These are phyloP conservation scores for Pugionium dolabratum DNA, from an alignment of 345 rosid genomes.

Conservation along the genomic window DNA sequence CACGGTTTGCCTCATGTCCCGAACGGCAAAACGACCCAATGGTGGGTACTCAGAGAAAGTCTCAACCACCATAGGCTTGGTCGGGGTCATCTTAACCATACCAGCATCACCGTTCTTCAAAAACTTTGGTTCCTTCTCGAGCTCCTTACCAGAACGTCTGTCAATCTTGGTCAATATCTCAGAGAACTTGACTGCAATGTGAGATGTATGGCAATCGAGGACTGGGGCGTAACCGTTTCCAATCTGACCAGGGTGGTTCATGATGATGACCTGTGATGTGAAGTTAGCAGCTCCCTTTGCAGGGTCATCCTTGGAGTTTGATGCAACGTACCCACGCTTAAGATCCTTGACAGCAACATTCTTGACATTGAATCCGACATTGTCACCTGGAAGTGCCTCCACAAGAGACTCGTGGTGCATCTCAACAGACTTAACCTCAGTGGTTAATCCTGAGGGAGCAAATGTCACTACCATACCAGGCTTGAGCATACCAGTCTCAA, in stretches of 20 bases:
- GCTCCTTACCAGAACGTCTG: no score
- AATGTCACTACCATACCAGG: not conserved
- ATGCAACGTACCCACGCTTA: slow-evolving; percentile 70
- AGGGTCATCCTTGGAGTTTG: slow-evolving; percentile 17
- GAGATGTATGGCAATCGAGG: no score
- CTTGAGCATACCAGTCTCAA: not conserved
- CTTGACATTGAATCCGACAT: slow-evolving; percentile 60
- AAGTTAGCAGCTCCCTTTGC: not conserved
- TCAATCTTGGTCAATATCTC: no score
- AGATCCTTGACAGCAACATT: slow-evolving; percentile 80
- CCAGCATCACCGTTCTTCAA: slow-evolving; percentile 76
- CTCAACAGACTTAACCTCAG: not conserved
- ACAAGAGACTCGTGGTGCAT: not conserved
- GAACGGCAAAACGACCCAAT: slow-evolving; percentile 83
- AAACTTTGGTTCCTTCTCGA: slow-evolving; percentile 43
- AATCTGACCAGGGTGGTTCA: no score
- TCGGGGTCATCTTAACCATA: slow-evolving; percentile 65
- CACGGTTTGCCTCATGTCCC: slow-evolving; percentile 73
- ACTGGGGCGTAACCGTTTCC: no score
- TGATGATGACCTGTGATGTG: not conserved
- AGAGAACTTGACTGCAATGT: no score
- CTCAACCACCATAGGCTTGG: slow-evolving; percentile 95
- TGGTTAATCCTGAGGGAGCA: not conserved
- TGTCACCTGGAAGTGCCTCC: slow-evolving; percentile 43
- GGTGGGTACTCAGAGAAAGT: slow-evolving; percentile 82